These are phyloP conservation scores for Stylosanthes scabra DNA, from an alignment of 331 rosid genomes.

Conservation along the genomic window DNA sequence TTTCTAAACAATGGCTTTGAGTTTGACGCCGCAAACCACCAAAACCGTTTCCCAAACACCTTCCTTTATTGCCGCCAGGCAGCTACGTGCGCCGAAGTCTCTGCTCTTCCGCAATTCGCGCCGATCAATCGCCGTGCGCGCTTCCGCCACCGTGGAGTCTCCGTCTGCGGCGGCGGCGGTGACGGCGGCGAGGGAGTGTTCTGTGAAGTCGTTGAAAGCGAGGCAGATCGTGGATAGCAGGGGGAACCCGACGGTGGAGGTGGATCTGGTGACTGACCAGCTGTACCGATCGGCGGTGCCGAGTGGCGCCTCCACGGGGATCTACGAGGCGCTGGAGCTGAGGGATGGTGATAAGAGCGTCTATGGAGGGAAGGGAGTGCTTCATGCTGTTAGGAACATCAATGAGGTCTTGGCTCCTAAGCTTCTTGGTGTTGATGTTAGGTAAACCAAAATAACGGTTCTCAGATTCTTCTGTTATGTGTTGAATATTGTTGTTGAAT, in stretches of 20 bases:
- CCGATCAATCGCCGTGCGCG: slow-evolving; percentile 45
- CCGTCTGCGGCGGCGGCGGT: slow-evolving; percentile 36
- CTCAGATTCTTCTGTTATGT: neutral
- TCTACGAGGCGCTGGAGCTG: slow-evolving; percentile 97
- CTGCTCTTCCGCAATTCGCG: slow-evolving; percentile 31
- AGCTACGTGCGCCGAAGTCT: slow-evolving; percentile 38
- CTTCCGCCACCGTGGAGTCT: slow-evolving; percentile 61
- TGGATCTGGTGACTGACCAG: slow-evolving; percentile 83
- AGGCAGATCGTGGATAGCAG: slow-evolving; percentile 97
- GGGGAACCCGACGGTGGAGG: slow-evolving; percentile 98
- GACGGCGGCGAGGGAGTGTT: slow-evolving; percentile 47
- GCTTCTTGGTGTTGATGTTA: slow-evolving; percentile 86
- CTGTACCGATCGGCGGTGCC: slow-evolving; percentile 96
- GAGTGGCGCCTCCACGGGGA: slow-evolving; percentile 98
- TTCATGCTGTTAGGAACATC: slow-evolving; percentile 80
- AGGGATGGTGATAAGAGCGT: slow-evolving; percentile 85
- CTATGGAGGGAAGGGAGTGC: slow-evolving; percentile 99
- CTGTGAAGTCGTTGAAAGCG: slow-evolving; percentile 82
- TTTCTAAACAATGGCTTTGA: slow-evolving; percentile 61
- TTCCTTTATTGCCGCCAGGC: slow-evolving; percentile 47
- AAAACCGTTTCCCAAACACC: slow-evolving; percentile 52
- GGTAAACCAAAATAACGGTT: slow-evolving; percentile 46
- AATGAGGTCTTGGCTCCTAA: slow-evolving; percentile 81
- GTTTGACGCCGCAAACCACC: slow-evolving; percentile 57
- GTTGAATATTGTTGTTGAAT: slow-evolving; percentile 1